Conservation (phyloP, 257 asterid species). For the Vinca minor region DNA sequence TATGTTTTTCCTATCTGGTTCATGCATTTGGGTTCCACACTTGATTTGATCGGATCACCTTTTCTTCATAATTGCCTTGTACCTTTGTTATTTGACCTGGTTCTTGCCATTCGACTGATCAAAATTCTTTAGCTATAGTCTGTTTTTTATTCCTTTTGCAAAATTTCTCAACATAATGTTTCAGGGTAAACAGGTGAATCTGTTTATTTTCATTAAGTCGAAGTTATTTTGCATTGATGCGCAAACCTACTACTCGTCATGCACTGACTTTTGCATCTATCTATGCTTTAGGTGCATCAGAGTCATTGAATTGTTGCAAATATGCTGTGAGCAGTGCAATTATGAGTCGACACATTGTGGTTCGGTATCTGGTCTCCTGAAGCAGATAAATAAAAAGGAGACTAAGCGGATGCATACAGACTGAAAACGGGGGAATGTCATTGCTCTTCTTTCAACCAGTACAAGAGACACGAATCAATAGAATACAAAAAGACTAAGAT, state of each 20-base stretch:
- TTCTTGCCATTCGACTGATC: not conserved
- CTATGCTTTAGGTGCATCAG: conserved; percentile 56
- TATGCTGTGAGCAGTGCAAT: conserved; percentile 80
- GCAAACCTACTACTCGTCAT: not conserved
- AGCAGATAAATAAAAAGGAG: conserved; percentile 57
- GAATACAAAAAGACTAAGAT: not conserved
- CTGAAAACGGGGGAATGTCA: not conserved
- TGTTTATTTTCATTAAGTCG: not conserved
- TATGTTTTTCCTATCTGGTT: not conserved
- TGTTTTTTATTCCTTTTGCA: not conserved
- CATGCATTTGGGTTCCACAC: no score
- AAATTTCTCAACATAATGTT: not conserved
- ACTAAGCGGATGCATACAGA: not conserved
- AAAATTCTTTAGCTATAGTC: not conserved
- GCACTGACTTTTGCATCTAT: not conserved
- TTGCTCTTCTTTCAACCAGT: not conserved
- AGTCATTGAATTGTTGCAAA: conserved; percentile 66
- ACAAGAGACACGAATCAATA: not conserved
- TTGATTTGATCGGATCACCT: not conserved
- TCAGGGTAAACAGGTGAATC: not conserved
- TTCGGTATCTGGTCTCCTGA: conserved; percentile 64
- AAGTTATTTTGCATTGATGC: not conserved
- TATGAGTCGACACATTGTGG: conserved; percentile 91
- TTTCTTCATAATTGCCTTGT: no score
- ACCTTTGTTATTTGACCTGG: not conserved